phyloP scores from a whole-genome alignment of 139 green algal genomes.

The Tetradesmus lagerheimii region DNA sequence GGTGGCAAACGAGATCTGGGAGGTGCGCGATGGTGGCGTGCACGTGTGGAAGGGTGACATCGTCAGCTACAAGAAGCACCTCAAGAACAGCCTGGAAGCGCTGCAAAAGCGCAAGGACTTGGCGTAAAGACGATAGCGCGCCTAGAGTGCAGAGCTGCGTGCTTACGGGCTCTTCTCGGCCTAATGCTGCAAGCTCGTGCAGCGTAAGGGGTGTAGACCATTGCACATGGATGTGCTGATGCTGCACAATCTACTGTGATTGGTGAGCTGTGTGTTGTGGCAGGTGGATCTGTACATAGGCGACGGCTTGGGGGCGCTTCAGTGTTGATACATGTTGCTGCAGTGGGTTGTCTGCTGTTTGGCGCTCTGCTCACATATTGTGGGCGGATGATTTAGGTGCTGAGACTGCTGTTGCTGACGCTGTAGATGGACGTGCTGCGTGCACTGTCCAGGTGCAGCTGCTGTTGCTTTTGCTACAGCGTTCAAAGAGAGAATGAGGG shows the following conservation, averaged over 20 bases:
- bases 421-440: background rate
- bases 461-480: background rate
- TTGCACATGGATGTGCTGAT: background rate
- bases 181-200: background rate
- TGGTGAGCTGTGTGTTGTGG: background rate
- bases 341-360: background rate
- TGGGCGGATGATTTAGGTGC: background rate
- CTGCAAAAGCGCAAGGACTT: constrained; percentile 50
- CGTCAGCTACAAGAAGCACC: constrained; percentile 88
- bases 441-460: background rate
- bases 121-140: background rate
- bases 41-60: constrained; percentile 89
- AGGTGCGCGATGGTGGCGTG: constrained; percentile 84
- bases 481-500: too few species aligned
- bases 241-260: background rate
- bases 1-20: constrained; percentile 94
- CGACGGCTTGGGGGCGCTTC: background rate
- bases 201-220: background rate
- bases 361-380: background rate
- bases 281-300: background rate
- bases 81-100: constrained; percentile 64
- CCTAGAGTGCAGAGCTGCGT: too few species aligned
- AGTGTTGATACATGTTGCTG: background rate
- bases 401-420: background rate
- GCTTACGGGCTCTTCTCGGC: too few species aligned